Base-by-base conservation (phyloP, 768 basidiomycete genomes). In the Lentinula raphanica region DNA sequence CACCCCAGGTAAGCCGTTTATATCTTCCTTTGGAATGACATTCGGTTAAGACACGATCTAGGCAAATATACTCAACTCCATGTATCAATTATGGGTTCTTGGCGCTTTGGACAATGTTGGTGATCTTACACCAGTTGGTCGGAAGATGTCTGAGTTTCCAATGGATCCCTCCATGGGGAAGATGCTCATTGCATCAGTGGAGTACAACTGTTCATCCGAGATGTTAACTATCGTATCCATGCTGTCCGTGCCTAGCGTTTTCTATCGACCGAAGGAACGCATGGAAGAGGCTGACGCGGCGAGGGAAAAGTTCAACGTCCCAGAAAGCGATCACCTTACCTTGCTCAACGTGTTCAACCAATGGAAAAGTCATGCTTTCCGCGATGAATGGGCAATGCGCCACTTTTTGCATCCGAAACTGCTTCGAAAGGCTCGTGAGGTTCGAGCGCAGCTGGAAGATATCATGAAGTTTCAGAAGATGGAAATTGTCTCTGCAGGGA, bases 401-500 rank as follows among this genome's bases (percentile, higher is more conserved):
- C 97, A 99, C 70, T 99, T 98, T 76, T 69, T 98, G 53, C 97
- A 99, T 69, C 96, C 96, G 0, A 98, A 98, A 70, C 79, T 98
- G 39, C 80, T 99, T 35, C 80, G 96, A 40, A 99, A 99, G 72
- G 91, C 92, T 5, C 82, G 96, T 29, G 97, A 99, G 76, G 97
- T 99, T 36, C 86, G 97, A 29, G 84, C 82, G 2, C 97, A 99
- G 74, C 81, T 99, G 15, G 95, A 98, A 68, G 97, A 99, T 67
- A 98, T 99, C 71, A 98, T 98, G 94, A 96, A 97, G 67, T 90
- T 92, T 71, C 95, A 98, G 74, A 98, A 98, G 76, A 92, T 98
- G 90, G 91, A 90, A 49, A 72, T 93, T 21, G 82, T 92, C 64
- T 93, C 94, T 5, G 88, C 86, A 38, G 96, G 96, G 6, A 98